Conservation (phyloP, 176 grass and related monocot genomes). For the Musa schizocarpa region DNA sequence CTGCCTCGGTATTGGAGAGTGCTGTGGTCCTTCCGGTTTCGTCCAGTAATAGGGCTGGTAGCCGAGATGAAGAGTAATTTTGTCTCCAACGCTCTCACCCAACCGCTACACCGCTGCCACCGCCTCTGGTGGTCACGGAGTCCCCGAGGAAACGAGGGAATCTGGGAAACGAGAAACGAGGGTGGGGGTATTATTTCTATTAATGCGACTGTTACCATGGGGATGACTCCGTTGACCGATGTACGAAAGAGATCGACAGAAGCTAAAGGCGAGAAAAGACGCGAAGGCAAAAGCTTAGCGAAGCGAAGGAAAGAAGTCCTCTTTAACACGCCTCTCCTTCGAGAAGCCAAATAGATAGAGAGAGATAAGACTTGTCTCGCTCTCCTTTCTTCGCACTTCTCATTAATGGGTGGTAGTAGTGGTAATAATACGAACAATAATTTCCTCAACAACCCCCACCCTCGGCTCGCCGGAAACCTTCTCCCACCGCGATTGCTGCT, state of each 20-base stretch:
- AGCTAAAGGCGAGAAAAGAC: constrained; percentile 8
- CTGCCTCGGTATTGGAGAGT: too few species aligned
- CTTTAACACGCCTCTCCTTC: constrained; percentile 44
- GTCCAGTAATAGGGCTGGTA: not conserved
- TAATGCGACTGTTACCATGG: not conserved
- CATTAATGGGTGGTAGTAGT: not conserved
- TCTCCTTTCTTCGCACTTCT: constrained; percentile 24
- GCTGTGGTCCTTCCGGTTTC: not conserved
- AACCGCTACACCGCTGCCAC: not conserved
- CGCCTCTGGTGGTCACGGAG: not conserved
- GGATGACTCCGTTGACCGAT: constrained; percentile 53
- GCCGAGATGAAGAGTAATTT: too few species aligned
- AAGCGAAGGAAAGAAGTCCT: constrained; percentile 29
- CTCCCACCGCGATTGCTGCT: too few species aligned
- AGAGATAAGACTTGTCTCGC: not conserved
- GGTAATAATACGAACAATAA: not conserved
- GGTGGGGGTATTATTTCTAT: not conserved
- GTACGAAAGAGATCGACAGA: constrained; percentile 29
- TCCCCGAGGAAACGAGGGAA: not conserved
- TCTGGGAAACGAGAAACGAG: not conserved
- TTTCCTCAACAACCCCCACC: not conserved
- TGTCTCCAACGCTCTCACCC: too few species aligned
- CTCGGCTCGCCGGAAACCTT: not conserved
- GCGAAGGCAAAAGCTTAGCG: constrained; percentile 3
- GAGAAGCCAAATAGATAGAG: not conserved